Evolutionary conservation across 2,329 filamentous ascomycete genomes (phyloP).

Genomic region (Microcyclospora tardicrescens): DNA sequence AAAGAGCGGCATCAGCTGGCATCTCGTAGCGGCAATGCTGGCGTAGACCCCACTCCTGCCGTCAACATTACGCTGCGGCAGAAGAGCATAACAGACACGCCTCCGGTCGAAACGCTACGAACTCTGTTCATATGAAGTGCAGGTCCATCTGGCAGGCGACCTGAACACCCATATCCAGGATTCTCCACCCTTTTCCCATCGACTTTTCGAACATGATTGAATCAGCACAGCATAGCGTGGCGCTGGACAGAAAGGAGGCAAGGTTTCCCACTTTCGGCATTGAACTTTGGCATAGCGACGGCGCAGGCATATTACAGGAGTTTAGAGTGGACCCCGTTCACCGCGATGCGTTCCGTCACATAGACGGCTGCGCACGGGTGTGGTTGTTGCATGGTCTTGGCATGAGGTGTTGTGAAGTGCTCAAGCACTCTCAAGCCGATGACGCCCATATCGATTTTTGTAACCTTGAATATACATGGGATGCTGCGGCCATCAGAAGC

Average conservation of each 20-base stretch:
- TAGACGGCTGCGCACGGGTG: no score
- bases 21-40: slow-evolving; percentile 12
- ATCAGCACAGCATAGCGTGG: slow-evolving; percentile 1
- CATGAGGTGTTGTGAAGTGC: slow-evolving; percentile 1
- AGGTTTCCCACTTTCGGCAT: no score
- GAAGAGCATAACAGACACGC: slow-evolving; percentile 22
- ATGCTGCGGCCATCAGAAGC: no score
- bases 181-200: not conserved
- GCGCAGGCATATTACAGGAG: not conserved
- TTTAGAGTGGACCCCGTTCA: no score
- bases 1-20: slow-evolving; percentile 25
- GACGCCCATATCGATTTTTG: no score
- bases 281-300: not conserved
- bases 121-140: slow-evolving; percentile 25
- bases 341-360: no score
- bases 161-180: slow-evolving; percentile 2
- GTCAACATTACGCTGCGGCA: slow-evolving; percentile 15
- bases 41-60: slow-evolving; percentile 1
- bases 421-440: not conserved
- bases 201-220: not conserved
- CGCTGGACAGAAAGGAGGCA: not conserved
- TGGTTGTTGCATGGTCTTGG: no score
- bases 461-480: no score
- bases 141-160: slow-evolving; percentile 2
- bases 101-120: slow-evolving; percentile 23